Percentiles rank a stretch among this genome's conserved stretches.
Conservation (phyloP, 2,329 filamentous ascomycete genomes). For the Curvularia sp. region DNA sequence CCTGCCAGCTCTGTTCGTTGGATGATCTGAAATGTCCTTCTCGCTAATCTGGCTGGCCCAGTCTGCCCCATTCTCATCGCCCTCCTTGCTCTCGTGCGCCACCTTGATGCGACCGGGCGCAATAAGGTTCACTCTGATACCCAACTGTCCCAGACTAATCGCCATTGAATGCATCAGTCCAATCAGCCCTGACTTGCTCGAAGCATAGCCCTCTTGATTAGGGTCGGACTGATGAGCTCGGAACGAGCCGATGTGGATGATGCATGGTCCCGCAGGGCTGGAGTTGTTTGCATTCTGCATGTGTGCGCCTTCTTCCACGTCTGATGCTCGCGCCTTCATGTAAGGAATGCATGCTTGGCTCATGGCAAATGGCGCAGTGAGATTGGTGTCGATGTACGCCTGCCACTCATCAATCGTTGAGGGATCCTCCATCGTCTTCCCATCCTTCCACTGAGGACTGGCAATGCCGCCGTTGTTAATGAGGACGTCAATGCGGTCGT, state of each 20-base stretch:
- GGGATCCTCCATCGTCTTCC: conserved; percentile 56
- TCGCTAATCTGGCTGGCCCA: conserved; percentile 50
- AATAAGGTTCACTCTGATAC: conserved; percentile 58
- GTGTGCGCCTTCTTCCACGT: conserved; percentile 37
- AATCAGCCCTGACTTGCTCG: conserved; percentile 60
- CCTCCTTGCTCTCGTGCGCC: conserved; percentile 56
- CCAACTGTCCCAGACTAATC: conserved; percentile 53
- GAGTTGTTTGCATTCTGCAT: conserved; percentile 31
- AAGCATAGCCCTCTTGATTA: conserved; percentile 59
- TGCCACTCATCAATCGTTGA: conserved; percentile 55
- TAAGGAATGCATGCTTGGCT: conserved; percentile 57
- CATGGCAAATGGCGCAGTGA: conserved; percentile 56
- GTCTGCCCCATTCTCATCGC: conserved; percentile 51
- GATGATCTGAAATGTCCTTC: conserved; percentile 54
- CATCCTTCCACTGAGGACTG: conserved; percentile 52
- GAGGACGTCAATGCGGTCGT: conserved; percentile 51
- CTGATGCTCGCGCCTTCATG: conserved; percentile 50
- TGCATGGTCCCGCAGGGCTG: conserved; percentile 51
- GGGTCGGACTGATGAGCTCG: conserved; percentile 56
- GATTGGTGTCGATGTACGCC: conserved; percentile 57
- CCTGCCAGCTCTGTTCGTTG: conserved; percentile 54
- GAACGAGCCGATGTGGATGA: conserved; percentile 57
- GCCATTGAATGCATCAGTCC: conserved; percentile 61
- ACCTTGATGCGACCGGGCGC: conserved; percentile 57
- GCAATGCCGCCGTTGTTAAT: conserved; percentile 51